A percentile compares a stretch with the other conserved stretches of the same genome.
phyloP scores from a whole-genome alignment of 345 rosid genomes.

The Salix dunnii region DNA sequence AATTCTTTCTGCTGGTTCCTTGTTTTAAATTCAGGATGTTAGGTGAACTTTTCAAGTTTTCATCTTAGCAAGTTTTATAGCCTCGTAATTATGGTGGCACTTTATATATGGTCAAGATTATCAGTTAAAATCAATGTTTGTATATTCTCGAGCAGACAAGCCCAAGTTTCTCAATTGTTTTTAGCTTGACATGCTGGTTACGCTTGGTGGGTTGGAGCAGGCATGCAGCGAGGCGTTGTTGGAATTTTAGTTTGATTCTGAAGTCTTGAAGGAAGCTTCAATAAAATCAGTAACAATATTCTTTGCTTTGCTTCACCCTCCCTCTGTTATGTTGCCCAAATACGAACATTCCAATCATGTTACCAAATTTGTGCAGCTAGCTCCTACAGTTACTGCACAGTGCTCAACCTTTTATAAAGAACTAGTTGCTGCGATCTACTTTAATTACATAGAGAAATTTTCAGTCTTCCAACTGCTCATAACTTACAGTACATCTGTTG shows the following conservation, averaged over 20 bases:
- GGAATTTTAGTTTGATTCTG: conserved; percentile 11
- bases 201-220: conserved; percentile 13
- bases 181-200: conserved; percentile 7
- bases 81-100: conserved; percentile 21
- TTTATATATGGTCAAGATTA: conserved; percentile 10
- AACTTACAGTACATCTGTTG: neutral
- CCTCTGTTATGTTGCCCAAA: neutral
- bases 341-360: conserved; percentile 10
- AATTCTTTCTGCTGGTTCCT: conserved; percentile 14
- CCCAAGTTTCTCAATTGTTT: conserved; percentile 8
- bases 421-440: neutral
- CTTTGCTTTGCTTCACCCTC: conserved; percentile 9
- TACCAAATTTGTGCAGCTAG: conserved; percentile 4
- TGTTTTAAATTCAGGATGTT: conserved; percentile 18
- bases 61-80: conserved; percentile 24
- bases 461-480: conserved; percentile 7
- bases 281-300: conserved; percentile 8
- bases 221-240: conserved; percentile 13
- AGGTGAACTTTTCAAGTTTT: conserved; percentile 16
- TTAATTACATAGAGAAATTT: conserved; percentile 5
- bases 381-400: neutral
- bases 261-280: conserved; percentile 6
- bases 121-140: conserved; percentile 5
- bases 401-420: conserved; percentile 4
- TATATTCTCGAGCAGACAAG: conserved; percentile 10